Evolutionary conservation across 768 basidiomycete species (phyloP), one percentile per base, ranked within the genome.

Genomic region (Panellus pusillus): DNA sequence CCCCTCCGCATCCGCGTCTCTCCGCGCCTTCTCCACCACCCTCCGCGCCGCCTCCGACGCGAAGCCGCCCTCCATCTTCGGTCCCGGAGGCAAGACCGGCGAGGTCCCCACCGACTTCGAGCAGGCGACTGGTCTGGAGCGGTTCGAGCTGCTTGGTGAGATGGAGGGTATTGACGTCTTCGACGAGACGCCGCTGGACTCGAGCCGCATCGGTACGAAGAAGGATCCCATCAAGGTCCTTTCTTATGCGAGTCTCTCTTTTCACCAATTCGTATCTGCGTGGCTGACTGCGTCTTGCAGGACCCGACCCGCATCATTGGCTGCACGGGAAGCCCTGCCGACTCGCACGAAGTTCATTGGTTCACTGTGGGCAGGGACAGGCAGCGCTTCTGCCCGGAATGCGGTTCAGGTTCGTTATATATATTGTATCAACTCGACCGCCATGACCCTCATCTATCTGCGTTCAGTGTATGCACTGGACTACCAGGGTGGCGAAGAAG

Each of bases 121-220:
- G 60, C 96, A 99, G 74, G 84, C 95, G 14, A 99, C 96, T 63
- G 96, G 96, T 83, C 78, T 98, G 50, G 95, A 98, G 72, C 92
- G 96, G 72, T 84, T 97, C 67, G 92, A 99, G 73, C 76, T 97
- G 44, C 74, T 98, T 48, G 93, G 89, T 66, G 87, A 93, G 57
- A 75, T 93, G 65, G 84, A 93, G 70, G 95, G 94, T 50, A 74
- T 93, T 48, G 86, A 91, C 40, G 82, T 93, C 47, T 99, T 99
- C 74, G 93, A 98, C 70, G 79, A 87, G 66, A 80, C 83, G 54
- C 89, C 93, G 31, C 79, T 97, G 60, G 87, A 93, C 66, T 74
- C 93, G 50, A 87, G 85, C 72, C 82, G 90, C 65, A 72, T 93
- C 68, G 96, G 96, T 61, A 98, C 96, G 49, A 79, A 89, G 66